Conservation (phyloP, 805 yeast species). For the Metschnikowia orientalis region DNA sequence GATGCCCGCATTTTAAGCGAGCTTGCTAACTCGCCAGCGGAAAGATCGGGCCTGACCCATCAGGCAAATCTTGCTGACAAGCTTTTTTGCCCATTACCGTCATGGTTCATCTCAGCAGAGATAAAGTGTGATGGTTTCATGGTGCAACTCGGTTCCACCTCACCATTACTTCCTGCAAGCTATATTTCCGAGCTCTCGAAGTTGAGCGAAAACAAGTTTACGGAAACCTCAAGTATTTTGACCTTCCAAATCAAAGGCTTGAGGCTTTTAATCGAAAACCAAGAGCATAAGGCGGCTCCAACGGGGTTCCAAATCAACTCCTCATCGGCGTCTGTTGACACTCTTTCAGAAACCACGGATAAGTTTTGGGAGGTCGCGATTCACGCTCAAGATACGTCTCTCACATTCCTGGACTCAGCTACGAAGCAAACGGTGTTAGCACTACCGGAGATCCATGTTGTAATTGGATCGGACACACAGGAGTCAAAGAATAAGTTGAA, state of each 20-base stretch:
- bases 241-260: constrained; percentile 5
- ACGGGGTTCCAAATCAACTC: not conserved
- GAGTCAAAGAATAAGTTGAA: constrained; percentile 4
- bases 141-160: constrained; percentile 34
- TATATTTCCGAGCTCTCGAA: constrained; percentile 21
- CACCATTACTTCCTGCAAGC: constrained; percentile 30
- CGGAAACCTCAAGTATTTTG: constrained; percentile 16
- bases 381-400: constrained; percentile 16
- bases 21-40: constrained; percentile 4
- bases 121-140: constrained; percentile 16
- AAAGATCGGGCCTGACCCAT: not conserved
- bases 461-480: constrained; percentile 7
- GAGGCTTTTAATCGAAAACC: not conserved
- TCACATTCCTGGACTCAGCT: constrained; percentile 15
- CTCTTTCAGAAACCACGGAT: constrained; percentile 18
- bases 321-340: constrained; percentile 27
- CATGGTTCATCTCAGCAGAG: constrained; percentile 29
- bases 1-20: constrained; percentile 20
- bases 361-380: constrained; percentile 23
- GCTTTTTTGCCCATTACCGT: constrained; percentile 26
- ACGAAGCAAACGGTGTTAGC: constrained; percentile 15
- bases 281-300: constrained; percentile 1
- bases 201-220: constrained; percentile 10
- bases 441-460: constrained; percentile 21
- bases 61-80: not conserved